Conservation (phyloP, 2,329 filamentous ascomycete genomes). For the Colletotrichum gloeosporioides region DNA sequence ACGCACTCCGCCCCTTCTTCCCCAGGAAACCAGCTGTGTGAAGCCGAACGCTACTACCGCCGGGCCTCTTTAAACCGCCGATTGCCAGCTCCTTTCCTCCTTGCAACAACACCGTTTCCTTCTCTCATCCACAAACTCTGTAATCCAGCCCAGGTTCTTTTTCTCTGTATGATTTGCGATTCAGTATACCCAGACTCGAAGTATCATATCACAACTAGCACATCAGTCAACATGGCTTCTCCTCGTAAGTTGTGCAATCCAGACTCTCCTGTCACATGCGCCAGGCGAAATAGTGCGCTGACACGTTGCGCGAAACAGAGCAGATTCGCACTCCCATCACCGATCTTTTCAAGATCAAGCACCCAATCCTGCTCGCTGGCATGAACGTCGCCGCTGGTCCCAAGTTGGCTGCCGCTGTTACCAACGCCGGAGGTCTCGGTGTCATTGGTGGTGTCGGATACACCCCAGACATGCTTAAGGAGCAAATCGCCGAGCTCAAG, state of each 20-base stretch:
- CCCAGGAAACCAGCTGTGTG: constrained; percentile 12
- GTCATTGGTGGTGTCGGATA: constrained; percentile 96
- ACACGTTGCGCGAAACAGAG: constrained; percentile 56
- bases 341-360: constrained; percentile 97
- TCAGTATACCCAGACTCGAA: constrained; percentile 10
- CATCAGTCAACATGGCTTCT: constrained; percentile 68
- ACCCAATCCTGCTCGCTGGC: constrained; percentile 92
- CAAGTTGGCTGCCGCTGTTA: constrained; percentile 94
- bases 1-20: constrained; percentile 21
- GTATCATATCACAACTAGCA: neutral
- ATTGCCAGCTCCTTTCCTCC: neutral
- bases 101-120: neutral
- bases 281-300: constrained; percentile 4
- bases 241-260: constrained; percentile 67
- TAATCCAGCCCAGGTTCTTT: constrained; percentile 12
- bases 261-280: constrained; percentile 15
- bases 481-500: constrained; percentile 96
- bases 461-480: constrained; percentile 94
- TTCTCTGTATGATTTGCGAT: constrained; percentile 15
- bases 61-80: constrained; percentile 14
- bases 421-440: constrained; percentile 94
- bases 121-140: neutral
- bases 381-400: constrained; percentile 99
- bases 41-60: constrained; percentile 5
- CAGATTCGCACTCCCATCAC: constrained; percentile 90